Evolutionary conservation across 495 filamentous ascomycete species (phyloP).

Genomic region (Terfezia boudieri): DNA sequence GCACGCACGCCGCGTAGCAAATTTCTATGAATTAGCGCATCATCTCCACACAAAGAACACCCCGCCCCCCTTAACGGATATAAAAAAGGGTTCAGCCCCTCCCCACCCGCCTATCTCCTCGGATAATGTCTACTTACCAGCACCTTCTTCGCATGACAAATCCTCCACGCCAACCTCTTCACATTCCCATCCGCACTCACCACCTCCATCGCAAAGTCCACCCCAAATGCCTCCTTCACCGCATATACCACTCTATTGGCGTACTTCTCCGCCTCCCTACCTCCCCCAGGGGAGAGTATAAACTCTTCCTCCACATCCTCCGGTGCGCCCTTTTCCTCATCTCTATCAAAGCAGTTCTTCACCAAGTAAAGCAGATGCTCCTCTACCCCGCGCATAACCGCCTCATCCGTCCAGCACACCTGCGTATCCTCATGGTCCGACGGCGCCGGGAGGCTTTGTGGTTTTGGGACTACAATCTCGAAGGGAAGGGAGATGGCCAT

Average conservation of each 20-base stretch:
- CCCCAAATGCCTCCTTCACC: conserved; percentile 90
- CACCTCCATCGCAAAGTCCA: conserved; percentile 83
- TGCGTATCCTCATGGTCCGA: conserved; percentile 33
- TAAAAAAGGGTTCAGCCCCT: background rate
- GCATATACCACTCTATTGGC: conserved; percentile 79
- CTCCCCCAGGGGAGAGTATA: conserved; percentile 37
- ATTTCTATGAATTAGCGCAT: background rate
- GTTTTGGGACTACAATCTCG: conserved; percentile 49
- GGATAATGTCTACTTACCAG: conserved; percentile 39
- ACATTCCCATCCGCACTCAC: conserved; percentile 86
- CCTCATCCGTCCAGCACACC: conserved; percentile 12
- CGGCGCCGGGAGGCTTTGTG: conserved; percentile 21
- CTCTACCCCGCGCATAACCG: conserved; percentile 40
- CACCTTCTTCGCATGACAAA: conserved; percentile 87
- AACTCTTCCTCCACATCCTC: conserved; percentile 58
- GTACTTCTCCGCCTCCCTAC: conserved; percentile 64
- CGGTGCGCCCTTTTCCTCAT: conserved; percentile 68
- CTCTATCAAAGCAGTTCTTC: conserved; percentile 73
- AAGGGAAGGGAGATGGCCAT: conserved; percentile 92
- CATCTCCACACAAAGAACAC: background rate
- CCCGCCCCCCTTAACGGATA: background rate
- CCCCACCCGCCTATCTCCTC: background rate
- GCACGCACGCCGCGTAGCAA: background rate
- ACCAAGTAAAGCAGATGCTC: conserved; percentile 57
- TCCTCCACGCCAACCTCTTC: conserved; percentile 75